Conservation (phyloP, 148 eudicot species). For the Bassia scoparia region DNA sequence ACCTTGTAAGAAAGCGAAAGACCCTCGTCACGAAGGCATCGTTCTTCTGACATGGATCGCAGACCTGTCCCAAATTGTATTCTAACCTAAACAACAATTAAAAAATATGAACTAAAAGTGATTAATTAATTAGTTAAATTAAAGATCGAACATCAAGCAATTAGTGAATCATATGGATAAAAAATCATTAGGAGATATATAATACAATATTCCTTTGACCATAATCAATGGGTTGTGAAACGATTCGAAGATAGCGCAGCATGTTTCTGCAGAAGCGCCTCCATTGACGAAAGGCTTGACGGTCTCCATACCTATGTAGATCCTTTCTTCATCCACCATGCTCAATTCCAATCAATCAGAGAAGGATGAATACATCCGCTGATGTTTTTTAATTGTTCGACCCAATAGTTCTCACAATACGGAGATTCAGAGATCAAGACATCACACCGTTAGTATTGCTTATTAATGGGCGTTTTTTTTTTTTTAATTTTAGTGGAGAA, state of each 20-base stretch:
- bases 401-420: too few species aligned
- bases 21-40: slow-evolving; percentile 53
- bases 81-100: slow-evolving; percentile 31
- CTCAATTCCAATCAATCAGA: too few species aligned
- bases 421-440: too few species aligned
- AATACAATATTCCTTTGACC: slow-evolving; percentile 59
- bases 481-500: too few species aligned
- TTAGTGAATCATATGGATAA: too few species aligned
- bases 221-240: slow-evolving; percentile 94
- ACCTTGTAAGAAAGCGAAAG: slow-evolving; percentile 54
- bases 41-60: slow-evolving; percentile 38
- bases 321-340: slow-evolving; percentile 28
- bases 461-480: too few species aligned
- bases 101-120: too few species aligned
- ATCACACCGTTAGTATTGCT: too few species aligned
- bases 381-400: too few species aligned
- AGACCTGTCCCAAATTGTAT: slow-evolving; percentile 60
- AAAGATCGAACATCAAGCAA: too few species aligned
- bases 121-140: background rate
- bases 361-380: too few species aligned
- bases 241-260: slow-evolving; percentile 84
- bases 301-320: slow-evolving; percentile 60
- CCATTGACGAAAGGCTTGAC: slow-evolving; percentile 86
- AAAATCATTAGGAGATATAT: too few species aligned
- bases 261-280: slow-evolving; percentile 87